phyloP scores from a whole-genome alignment of 306 rosid genomes.

The Ochetophila trinervis region DNA sequence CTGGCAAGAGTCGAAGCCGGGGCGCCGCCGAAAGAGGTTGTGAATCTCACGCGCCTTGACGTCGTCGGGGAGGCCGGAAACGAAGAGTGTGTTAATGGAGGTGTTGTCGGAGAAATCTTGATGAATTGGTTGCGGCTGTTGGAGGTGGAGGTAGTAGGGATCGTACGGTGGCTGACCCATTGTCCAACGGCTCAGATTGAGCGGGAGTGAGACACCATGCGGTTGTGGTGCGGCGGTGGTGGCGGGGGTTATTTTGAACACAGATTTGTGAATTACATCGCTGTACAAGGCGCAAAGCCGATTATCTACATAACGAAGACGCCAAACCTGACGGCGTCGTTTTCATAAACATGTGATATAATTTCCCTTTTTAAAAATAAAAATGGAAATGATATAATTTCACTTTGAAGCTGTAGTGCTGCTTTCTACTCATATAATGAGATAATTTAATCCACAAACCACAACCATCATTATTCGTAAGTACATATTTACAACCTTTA shows the following conservation, averaged over 20 bases:
- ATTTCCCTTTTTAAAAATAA: too few species aligned
- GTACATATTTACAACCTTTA: too few species aligned
- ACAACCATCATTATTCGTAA: too few species aligned
- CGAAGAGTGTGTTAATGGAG: conserved; percentile 80
- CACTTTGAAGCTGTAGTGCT: too few species aligned
- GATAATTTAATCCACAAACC: too few species aligned
- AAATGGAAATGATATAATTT: too few species aligned
- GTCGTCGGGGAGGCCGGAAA: conserved; percentile 97
- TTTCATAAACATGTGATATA: too few species aligned
- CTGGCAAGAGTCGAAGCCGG: conserved; percentile 91
- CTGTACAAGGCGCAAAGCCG: too few species aligned
- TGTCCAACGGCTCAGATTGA: conserved; percentile 6
- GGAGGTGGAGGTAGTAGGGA: conserved; percentile 64
- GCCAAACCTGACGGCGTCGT: too few species aligned
- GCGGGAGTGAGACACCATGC: not conserved
- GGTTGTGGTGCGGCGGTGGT: conserved; percentile 7
- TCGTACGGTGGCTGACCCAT: conserved; percentile 75
- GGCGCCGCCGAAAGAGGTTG: conserved; percentile 95
- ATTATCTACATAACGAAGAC: too few species aligned
- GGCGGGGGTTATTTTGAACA: not conserved
- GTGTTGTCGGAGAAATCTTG: conserved; percentile 44
- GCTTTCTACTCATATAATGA: too few species aligned
- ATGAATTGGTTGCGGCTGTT: conserved; percentile 18
- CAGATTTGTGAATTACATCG: too few species aligned
- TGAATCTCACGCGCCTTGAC: conserved; percentile 94